Evolutionary conservation across 352 stramenopile genomes (phyloP).

Genomic region (Chrysophaeum taylorii): DNA sequence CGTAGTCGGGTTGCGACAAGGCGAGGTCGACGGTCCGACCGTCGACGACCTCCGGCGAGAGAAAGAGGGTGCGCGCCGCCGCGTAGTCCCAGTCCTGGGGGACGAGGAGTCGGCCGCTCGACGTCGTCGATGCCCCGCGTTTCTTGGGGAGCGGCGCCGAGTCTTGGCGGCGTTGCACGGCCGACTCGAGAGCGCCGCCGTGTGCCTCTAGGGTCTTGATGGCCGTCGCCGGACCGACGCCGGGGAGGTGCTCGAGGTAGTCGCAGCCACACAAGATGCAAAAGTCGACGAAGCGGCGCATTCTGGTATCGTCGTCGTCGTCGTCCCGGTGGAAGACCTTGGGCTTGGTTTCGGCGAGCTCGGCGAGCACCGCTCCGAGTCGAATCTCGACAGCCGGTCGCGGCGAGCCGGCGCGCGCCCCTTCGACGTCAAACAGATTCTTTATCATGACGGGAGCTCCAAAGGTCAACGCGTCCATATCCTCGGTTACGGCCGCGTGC

Average conservation of each 20-base stretch:
- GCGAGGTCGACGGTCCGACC: slow-evolving; percentile 22
- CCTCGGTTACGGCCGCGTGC: slow-evolving; percentile 90
- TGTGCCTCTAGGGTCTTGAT: slow-evolving; percentile 90
- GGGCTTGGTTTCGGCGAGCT: not conserved
- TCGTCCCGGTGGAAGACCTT: not conserved
- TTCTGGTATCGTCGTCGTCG: no score
- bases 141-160: slow-evolving; percentile 40
- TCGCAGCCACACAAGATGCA: slow-evolving; percentile 97
- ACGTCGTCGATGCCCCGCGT: slow-evolving; percentile 20
- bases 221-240: slow-evolving; percentile 93
- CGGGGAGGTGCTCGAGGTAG: slow-evolving; percentile 93
- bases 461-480: slow-evolving; percentile 99
- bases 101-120: not conserved
- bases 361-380: not conserved
- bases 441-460: slow-evolving; percentile 52
- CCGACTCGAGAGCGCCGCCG: slow-evolving; percentile 83
- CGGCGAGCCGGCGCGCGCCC: not conserved
- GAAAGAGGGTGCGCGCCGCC: not conserved
- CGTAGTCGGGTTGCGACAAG: slow-evolving; percentile 64
- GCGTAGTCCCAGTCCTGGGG: not conserved
- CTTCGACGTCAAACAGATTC: not conserved
- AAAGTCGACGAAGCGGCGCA: slow-evolving; percentile 87
- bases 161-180: slow-evolving; percentile 71
- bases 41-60: not conserved
- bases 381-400: not conserved